Conservation (phyloP, 352 stramenopile species). For the Pythium utonaiense region DNA sequence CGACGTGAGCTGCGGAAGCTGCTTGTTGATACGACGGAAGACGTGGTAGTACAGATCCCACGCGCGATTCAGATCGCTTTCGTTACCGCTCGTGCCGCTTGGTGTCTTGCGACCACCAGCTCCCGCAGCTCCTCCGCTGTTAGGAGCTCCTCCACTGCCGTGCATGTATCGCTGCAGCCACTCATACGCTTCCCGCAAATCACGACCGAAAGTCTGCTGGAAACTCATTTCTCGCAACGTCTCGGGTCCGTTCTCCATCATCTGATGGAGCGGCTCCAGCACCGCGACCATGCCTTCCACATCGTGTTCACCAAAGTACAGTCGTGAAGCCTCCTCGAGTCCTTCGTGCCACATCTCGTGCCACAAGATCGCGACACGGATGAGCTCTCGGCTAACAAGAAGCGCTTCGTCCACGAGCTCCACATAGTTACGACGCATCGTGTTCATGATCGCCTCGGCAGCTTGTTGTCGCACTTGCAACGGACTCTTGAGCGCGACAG, state of each 20-base stretch:
- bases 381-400: slow-evolving; percentile 96
- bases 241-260: slow-evolving; percentile 78
- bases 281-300: slow-evolving; percentile 97
- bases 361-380: slow-evolving; percentile 99
- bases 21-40: slow-evolving; percentile 92
- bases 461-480: slow-evolving; percentile 47
- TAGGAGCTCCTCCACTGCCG: neutral
- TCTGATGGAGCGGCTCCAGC: slow-evolving; percentile 92
- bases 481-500: slow-evolving; percentile 93
- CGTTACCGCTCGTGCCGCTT: slow-evolving; percentile 48
- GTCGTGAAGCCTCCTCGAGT: slow-evolving; percentile 96
- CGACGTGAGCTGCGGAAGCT: slow-evolving; percentile 94
- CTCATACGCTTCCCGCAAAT: slow-evolving; percentile 84
- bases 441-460: slow-evolving; percentile 93
- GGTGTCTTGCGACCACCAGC: neutral
- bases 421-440: slow-evolving; percentile 92
- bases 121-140: neutral
- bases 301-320: slow-evolving; percentile 98
- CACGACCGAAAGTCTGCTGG: slow-evolving; percentile 90
- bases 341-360: slow-evolving; percentile 98
- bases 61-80: slow-evolving; percentile 84
- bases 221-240: slow-evolving; percentile 85
- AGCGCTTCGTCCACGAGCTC: slow-evolving; percentile 97
- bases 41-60: slow-evolving; percentile 99
- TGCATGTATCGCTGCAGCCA: slow-evolving; percentile 77